These are phyloP conservation scores for Saturnispora silvae DNA, from an alignment of 805 yeast genomes.

Conservation along the genomic window DNA sequence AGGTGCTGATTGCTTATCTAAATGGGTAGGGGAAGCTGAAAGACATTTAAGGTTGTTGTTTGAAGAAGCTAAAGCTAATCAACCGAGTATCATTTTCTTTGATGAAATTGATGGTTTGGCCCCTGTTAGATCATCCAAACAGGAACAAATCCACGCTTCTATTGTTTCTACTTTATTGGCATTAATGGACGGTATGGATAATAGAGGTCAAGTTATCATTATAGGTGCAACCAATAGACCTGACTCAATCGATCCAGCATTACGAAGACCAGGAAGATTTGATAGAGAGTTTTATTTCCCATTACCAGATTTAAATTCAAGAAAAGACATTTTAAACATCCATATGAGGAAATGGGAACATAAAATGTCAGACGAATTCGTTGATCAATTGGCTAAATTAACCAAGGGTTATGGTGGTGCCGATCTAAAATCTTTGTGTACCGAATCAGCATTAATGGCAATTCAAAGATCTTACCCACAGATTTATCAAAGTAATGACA, in stretches of 20 bases:
- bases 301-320: conserved; percentile 70
- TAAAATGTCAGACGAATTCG: conserved; percentile 45
- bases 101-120: conserved; percentile 98
- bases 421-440: conserved; percentile 84
- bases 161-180: conserved; percentile 93
- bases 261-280: conserved; percentile 93
- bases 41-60: conserved; percentile 81
- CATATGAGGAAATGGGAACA: conserved; percentile 90
- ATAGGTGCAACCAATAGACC: conserved; percentile 98
- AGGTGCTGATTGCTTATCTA: conserved; percentile 93
- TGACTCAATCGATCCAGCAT: conserved; percentile 96
- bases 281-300: conserved; percentile 97
- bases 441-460: conserved; percentile 88
- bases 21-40: conserved; percentile 99
- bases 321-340: conserved; percentile 68
- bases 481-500: conserved; percentile 67
- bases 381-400: conserved; percentile 57
- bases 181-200: conserved; percentile 98
- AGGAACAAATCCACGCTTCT: conserved; percentile 96
- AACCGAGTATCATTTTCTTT: conserved; percentile 91
- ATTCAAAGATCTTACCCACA: conserved; percentile 92
- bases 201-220: conserved; percentile 94
- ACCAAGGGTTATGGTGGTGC: conserved; percentile 99
- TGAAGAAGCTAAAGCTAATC: conserved; percentile 93
- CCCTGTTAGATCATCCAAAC: conserved; percentile 94